phyloP scores from a whole-genome alignment of 2,329 filamentous ascomycete genomes.

The Diplocarpon rosae region DNA sequence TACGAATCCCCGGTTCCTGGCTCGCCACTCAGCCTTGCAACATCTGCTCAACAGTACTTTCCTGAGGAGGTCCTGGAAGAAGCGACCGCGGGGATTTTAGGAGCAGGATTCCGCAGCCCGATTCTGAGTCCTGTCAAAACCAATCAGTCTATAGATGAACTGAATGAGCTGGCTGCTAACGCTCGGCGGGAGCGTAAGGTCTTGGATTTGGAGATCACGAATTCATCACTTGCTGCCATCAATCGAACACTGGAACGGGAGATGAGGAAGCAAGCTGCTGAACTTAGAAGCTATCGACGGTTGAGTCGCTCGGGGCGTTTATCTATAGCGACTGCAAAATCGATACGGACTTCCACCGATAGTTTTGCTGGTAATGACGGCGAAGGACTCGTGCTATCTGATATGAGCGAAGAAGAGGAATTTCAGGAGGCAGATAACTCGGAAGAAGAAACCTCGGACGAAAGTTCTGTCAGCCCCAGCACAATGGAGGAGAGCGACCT shows the following conservation, averaged over 20 bases:
- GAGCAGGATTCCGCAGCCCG: constrained; percentile 2
- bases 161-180: constrained; percentile 73
- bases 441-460: constrained; percentile 35
- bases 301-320: constrained; percentile 72
- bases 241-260: constrained; percentile 88
- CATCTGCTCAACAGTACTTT: constrained; percentile 14
- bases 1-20: constrained; percentile 12
- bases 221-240: constrained; percentile 88
- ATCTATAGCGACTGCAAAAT: constrained; percentile 43
- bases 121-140: constrained; percentile 39
- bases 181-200: constrained; percentile 90
- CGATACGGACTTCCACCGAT: constrained; percentile 34
- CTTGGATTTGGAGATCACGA: constrained; percentile 90
- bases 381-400: constrained; percentile 30
- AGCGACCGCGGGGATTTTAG: constrained; percentile 1
- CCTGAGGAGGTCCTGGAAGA: constrained; percentile 15
- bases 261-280: constrained; percentile 79
- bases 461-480: constrained; percentile 29
- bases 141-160: constrained; percentile 42
- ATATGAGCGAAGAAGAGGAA: constrained; percentile 40
- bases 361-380: constrained; percentile 34
- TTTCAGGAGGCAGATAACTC: constrained; percentile 34
- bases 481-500: constrained; percentile 34
- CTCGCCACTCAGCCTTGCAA: constrained; percentile 15
- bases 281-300: constrained; percentile 76